Conservation (phyloP, 2,329 filamentous ascomycete species). For the Penicillium sp. region DNA sequence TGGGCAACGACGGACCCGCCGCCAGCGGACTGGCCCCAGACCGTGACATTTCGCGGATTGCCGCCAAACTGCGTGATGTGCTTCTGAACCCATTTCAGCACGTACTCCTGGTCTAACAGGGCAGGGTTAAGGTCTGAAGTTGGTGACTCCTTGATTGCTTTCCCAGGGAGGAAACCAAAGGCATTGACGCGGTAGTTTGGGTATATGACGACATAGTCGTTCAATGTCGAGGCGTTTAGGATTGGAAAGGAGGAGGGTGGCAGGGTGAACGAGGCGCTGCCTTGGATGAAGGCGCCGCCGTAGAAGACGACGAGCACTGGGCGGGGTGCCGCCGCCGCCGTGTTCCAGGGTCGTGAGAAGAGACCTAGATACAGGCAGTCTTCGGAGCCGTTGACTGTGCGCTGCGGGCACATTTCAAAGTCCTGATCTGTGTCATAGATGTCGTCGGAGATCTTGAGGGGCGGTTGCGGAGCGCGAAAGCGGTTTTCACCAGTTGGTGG, state of each 20-base stretch:
- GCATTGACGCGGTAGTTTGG: conserved; percentile 63
- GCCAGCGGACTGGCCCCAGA: conserved; percentile 62
- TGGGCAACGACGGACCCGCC: conserved; percentile 48
- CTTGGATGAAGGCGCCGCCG: conserved; percentile 66
- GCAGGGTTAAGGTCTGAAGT: conserved; percentile 58
- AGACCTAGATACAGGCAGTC: conserved; percentile 67
- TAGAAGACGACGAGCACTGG: conserved; percentile 67
- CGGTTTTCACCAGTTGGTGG: conserved; percentile 63
- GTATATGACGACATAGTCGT: conserved; percentile 59
- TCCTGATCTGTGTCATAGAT: conserved; percentile 60
- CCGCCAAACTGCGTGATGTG: conserved; percentile 61
- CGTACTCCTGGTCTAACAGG: conserved; percentile 58
- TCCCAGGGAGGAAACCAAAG: conserved; percentile 60
- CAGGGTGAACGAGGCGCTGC: conserved; percentile 59
- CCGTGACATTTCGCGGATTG: conserved; percentile 56
- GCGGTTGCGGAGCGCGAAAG: conserved; percentile 66
- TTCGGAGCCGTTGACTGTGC: conserved; percentile 62
- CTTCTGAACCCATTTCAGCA: conserved; percentile 59
- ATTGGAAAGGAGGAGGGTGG: conserved; percentile 64
- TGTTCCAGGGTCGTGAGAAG: conserved; percentile 62
- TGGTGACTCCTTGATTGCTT: conserved; percentile 50
- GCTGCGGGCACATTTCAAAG: conserved; percentile 65
- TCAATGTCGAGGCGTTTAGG: conserved; percentile 57
- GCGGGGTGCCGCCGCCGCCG: conserved; percentile 40
- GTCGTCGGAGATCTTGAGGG: conserved; percentile 51